Evolutionary conservation across 2,329 filamentous ascomycete species (phyloP), one percentile per base, ranked within the genome.

Genomic region (Colletotrichum siamense): DNA sequence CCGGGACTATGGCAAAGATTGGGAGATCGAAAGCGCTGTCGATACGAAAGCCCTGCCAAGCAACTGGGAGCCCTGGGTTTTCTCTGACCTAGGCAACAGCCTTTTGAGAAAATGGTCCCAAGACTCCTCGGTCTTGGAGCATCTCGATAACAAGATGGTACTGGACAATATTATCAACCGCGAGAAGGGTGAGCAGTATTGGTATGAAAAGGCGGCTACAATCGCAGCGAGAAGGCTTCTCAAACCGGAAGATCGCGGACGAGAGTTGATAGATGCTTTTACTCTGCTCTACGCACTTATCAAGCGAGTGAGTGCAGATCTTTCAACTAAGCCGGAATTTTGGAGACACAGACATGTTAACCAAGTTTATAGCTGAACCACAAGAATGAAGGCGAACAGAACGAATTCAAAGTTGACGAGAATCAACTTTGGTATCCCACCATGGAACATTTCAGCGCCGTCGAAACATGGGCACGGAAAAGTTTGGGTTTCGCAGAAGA

Each of bases 211-310:
- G 22, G 61, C 61, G 13, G 61, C 61, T 2, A 64, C 2, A 3
- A 26, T 64, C 30, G 34, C 61, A 36, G 32, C 61, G n/a, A 64
- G 34, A 30, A 64, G 24, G n/a, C 61, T 64, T 24, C n/a, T 64
- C 0, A 26, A 64, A 1, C 61, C 30, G 13, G 32, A 22, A 13
- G 30, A 64, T 24, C 61, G 61, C 1, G 61, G 61, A 15, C 12
- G 61, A 24, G 28, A 36, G 7, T 1, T 64, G 1, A 1, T 1
- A 10, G 61, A 64, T 39, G 30, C 30, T 6, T 64, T 64, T 26
- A 18, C 32, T 2, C 24, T 64, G 13, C 61, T 64, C 1, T 13
- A 16, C 13, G 61, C 8, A 16, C 61, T 64, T 1, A 39, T 64
- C 12, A 64, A 36, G 32, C 18, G 61, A 24, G 61, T 64, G 18